These are phyloP conservation scores for Candida bentonensis DNA, from an alignment of 805 yeast species.

Conservation along the genomic window DNA sequence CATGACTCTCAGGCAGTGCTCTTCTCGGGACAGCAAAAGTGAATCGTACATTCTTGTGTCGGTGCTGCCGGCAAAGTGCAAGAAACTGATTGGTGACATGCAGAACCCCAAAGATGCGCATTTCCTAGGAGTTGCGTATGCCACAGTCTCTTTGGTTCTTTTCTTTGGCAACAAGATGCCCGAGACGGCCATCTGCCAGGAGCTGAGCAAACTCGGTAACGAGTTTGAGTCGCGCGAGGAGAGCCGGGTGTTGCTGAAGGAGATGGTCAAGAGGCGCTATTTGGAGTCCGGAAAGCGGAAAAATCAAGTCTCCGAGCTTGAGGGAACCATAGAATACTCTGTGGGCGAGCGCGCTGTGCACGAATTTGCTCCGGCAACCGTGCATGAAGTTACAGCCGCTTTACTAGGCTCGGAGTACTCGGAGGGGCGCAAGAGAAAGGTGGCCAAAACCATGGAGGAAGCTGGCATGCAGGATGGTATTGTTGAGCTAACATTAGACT, in stretches of 20 bases:
- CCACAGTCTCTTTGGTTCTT: background rate
- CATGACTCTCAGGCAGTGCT: background rate
- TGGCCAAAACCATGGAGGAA: background rate
- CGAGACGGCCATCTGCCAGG: background rate
- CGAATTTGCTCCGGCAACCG: background rate
- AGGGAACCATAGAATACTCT: background rate
- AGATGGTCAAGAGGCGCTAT: background rate
- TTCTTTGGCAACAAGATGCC: background rate
- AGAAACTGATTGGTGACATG: background rate
- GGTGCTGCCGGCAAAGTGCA: background rate
- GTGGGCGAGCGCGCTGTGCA: background rate
- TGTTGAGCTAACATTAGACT: too few relatives aligned
- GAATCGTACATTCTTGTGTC: background rate
- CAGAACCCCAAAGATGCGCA: background rate
- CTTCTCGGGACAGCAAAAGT: too few relatives aligned
- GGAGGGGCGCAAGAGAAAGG: background rate
- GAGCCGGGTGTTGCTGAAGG: too few relatives aligned
- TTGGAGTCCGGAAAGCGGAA: background rate
- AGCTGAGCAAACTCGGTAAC: background rate
- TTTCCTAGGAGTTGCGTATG: background rate
- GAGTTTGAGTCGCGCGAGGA: too few relatives aligned
- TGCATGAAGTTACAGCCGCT: background rate
- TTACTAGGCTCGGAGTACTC: background rate
- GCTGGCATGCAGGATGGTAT: background rate
- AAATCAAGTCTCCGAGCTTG: background rate